These are phyloP conservation scores for Reticulascus tulasneorum DNA, from an alignment of 2,329 filamentous ascomycete genomes.

Conservation along the genomic window DNA sequence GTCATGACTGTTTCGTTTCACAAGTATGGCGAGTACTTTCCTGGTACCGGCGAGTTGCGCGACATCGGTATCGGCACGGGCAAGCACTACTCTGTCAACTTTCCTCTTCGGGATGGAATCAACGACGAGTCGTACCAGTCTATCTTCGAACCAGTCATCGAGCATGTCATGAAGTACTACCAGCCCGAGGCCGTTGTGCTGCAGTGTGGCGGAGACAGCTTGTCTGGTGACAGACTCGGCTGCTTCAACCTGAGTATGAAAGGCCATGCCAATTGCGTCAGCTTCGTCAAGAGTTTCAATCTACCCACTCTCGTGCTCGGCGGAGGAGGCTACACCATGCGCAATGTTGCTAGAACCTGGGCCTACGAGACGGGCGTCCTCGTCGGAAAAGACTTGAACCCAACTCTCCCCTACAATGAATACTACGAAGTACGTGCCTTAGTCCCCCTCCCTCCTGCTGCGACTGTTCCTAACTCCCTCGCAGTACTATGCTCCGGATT, in stretches of 20 bases:
- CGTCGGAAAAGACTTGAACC: constrained; percentile 75
- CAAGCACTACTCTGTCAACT: constrained; percentile 87
- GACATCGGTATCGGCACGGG: constrained; percentile 84
- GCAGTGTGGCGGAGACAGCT: constrained; percentile 91
- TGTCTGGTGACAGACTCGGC: constrained; percentile 89
- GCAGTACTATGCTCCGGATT: constrained; percentile 87
- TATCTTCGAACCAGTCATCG: constrained; percentile 88
- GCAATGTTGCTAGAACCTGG: constrained; percentile 96
- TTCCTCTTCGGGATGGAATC: constrained; percentile 87
- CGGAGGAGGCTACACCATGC: constrained; percentile 93
- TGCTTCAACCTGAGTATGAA: constrained; percentile 98
- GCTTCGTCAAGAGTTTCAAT: constrained; percentile 81
- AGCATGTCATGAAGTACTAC: constrained; percentile 82
- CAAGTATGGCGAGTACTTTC: constrained; percentile 96
- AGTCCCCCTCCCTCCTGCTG: background rate
- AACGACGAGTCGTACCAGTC: constrained; percentile 85
- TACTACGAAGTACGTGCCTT: constrained; percentile 69
- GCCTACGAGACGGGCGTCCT: constrained; percentile 92
- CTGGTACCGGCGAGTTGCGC: constrained; percentile 81
- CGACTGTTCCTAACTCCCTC: constrained; percentile 29
- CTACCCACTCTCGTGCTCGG: constrained; percentile 89
- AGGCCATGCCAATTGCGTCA: constrained; percentile 91
- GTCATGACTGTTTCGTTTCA: constrained; percentile 94
- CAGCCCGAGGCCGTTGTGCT: constrained; percentile 88
- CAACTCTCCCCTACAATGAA: constrained; percentile 90